These are phyloP conservation scores for Arctium minus DNA, from an alignment of 129 eudicot genomes.

Conservation along the genomic window DNA sequence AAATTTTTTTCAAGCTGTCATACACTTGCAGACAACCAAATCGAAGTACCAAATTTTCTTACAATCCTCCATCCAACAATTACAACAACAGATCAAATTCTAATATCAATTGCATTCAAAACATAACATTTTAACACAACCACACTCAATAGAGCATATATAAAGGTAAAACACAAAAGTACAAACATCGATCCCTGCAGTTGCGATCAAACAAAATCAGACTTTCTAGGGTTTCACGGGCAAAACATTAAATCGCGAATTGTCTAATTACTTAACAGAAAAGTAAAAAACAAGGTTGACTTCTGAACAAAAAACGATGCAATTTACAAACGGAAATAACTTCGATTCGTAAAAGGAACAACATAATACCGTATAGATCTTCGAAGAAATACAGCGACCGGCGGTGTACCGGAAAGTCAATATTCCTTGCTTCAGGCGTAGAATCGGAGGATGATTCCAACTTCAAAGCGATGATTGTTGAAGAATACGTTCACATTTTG, in stretches of 20 bases:
- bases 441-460: slow-evolving; percentile 13
- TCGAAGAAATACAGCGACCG: slow-evolving; percentile 1
- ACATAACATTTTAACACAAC: neutral
- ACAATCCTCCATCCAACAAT: neutral
- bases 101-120: neutral
- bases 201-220: neutral
- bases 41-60: neutral
- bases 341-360: neutral
- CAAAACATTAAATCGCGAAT: neutral
- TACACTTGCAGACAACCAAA: neutral
- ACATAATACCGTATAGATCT: slow-evolving; percentile 7
- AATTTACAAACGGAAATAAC: neutral
- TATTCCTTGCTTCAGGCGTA: slow-evolving; percentile 14
- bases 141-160: neutral
- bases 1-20: neutral
- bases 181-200: neutral
- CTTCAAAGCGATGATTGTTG: neutral
- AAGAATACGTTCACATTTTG: neutral
- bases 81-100: neutral
- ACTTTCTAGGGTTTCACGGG: slow-evolving; percentile 19
- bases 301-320: neutral
- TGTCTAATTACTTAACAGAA: neutral
- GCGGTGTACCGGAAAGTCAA: neutral
- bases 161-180: neutral
- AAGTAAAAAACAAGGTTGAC: neutral